Conservation (phyloP, 805 yeast species). For the Candida maris region DNA sequence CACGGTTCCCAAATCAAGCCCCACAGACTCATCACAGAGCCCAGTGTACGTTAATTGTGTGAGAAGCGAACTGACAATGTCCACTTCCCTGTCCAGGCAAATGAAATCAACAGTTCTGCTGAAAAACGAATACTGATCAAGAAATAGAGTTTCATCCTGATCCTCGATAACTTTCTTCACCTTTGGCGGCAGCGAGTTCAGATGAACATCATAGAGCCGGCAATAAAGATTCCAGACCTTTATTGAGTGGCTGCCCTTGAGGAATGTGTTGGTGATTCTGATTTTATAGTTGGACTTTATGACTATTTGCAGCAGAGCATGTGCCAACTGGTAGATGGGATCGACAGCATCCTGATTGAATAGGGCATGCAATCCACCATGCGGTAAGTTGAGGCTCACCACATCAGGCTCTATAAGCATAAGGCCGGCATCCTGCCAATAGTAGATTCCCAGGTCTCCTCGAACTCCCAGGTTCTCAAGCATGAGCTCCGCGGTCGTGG, state of each 20-base stretch:
- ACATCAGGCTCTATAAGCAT: constrained; percentile 37
- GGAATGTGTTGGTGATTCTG: constrained; percentile 51
- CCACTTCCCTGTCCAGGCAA: constrained; percentile 75
- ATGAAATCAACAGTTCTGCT: constrained; percentile 60
- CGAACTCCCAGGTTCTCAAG: constrained; percentile 25
- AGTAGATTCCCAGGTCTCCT: constrained; percentile 24
- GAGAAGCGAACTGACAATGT: constrained; percentile 64
- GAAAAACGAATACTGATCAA: constrained; percentile 33
- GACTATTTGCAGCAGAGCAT: constrained; percentile 45
- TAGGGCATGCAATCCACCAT: constrained; percentile 37
- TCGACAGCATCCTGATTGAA: constrained; percentile 44
- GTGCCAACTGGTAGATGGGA: constrained; percentile 46
- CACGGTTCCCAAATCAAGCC: constrained; percentile 41
- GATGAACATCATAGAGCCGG: constrained; percentile 27
- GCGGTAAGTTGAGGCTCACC: constrained; percentile 37
- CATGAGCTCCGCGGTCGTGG: constrained; percentile 14
- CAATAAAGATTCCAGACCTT: constrained; percentile 43
- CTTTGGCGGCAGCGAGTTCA: constrained; percentile 31
- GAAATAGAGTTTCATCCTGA: constrained; percentile 33
- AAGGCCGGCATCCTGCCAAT: constrained; percentile 21
- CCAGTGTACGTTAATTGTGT: constrained; percentile 83
- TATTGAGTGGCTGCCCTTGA: constrained; percentile 57
- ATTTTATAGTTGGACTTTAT: constrained; percentile 36
- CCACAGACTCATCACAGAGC: constrained; percentile 67
- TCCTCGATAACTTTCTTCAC: constrained; percentile 31